Evolutionary conservation across 305 asterid species (phyloP).

Genomic region (Fraxinus velutina): DNA sequence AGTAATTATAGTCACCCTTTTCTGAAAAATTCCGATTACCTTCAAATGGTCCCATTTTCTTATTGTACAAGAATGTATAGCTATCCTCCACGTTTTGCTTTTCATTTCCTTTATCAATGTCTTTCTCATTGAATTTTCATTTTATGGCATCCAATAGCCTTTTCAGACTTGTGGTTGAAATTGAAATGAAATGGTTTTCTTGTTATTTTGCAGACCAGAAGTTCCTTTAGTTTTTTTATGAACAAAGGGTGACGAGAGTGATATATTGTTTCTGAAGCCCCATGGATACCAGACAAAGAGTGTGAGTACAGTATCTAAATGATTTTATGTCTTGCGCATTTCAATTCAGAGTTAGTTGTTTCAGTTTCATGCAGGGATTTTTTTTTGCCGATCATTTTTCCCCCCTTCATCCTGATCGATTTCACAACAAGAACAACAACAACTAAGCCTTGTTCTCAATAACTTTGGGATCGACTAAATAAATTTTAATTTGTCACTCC

Average conservation of each 20-base stretch:
- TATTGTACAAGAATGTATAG: neutral
- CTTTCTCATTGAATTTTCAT: neutral
- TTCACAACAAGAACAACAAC: neutral
- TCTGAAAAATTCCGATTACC: neutral
- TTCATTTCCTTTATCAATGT: neutral
- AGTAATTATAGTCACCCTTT: neutral
- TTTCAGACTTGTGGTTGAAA: neutral
- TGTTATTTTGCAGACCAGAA: neutral
- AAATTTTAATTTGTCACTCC: neutral
- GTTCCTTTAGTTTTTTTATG: neutral
- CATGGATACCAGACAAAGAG: conserved; percentile 34
- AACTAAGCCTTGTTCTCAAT: neutral
- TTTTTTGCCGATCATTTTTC: neutral
- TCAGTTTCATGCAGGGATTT: neutral
- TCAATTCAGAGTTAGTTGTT: neutral
- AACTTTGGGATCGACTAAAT: neutral
- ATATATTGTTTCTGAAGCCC: conserved; percentile 20
- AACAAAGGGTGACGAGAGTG: conserved; percentile 1
- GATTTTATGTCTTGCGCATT: neutral
- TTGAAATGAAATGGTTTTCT: neutral
- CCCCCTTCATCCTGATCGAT: neutral
- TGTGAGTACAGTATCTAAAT: conserved; percentile 21
- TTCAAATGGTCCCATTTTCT: neutral
- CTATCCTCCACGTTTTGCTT: neutral
- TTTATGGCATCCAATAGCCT: neutral